These are phyloP conservation scores for Mycena leptocephala DNA, from an alignment of 768 basidiomycete species.

Conservation along the genomic window DNA sequence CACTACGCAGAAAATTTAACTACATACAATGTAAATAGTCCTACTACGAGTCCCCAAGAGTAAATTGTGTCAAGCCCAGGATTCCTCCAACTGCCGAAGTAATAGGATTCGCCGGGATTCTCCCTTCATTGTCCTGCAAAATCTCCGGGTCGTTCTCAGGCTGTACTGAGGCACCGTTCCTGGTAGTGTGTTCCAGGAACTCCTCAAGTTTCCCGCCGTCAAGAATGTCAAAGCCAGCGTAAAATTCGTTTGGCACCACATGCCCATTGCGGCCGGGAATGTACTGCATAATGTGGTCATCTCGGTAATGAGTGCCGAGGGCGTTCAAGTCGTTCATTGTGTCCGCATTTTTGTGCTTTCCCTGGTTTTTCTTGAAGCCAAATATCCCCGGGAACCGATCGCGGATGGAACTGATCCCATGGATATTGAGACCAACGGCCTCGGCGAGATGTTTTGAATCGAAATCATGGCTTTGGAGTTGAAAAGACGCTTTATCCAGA, in stretches of 20 bases:
- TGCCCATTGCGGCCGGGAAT: not conserved
- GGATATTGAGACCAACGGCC: constrained; percentile 7
- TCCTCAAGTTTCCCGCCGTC: not conserved
- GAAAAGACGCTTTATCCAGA: constrained; percentile 34
- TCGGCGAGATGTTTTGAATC: constrained; percentile 10
- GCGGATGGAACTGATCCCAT: constrained; percentile 3
- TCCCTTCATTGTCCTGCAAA: not conserved
- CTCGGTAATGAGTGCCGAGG: constrained; percentile 2
- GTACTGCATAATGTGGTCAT: constrained; percentile 12
- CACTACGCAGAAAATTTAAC: not conserved
- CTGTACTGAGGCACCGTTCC: not conserved
- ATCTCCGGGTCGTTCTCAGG: not conserved
- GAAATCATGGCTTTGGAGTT: constrained; percentile 24
- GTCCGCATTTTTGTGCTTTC: not conserved
- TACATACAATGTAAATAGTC: constrained; percentile 5
- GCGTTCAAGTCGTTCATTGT: constrained; percentile 6
- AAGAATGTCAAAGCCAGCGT: not conserved
- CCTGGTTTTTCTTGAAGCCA: not conserved
- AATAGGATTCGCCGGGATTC: not conserved
- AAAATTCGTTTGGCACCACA: constrained; percentile 6
- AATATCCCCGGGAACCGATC: constrained; percentile 11
- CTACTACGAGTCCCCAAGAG: not conserved
- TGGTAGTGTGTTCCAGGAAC: constrained; percentile 1
- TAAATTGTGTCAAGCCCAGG: not conserved
- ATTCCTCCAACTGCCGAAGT: not conserved